phyloP scores from a whole-genome alignment of 2,329 filamentous ascomycete genomes.

The Diaporthe vexans region DNA sequence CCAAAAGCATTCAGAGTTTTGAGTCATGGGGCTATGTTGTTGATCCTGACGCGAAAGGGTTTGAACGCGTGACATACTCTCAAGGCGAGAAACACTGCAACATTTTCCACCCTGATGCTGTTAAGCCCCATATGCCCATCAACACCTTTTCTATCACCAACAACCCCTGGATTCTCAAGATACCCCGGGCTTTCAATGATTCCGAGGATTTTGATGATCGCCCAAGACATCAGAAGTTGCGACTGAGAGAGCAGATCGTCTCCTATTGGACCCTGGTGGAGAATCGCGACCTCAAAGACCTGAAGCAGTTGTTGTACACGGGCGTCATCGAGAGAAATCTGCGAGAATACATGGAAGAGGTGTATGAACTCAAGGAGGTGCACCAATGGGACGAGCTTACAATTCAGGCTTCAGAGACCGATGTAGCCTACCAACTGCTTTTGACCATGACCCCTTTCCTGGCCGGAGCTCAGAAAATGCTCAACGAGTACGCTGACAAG shows the following conservation, averaged over 20 bases:
- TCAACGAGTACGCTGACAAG: not conserved
- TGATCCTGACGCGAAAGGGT: not conserved
- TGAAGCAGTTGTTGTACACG: not conserved
- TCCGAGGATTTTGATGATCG: not conserved
- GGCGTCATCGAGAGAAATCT: not conserved
- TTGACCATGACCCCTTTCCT: not conserved
- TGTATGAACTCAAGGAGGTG: not conserved
- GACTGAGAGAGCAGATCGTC: not conserved
- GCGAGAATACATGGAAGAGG: not conserved
- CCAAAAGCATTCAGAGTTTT: not conserved
- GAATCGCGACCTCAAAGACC: not conserved
- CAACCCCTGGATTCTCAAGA: not conserved
- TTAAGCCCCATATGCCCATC: not conserved
- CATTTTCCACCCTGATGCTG: not conserved
- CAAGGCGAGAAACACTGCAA: not conserved
- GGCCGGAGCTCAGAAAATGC: not conserved
- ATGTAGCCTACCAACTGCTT: not conserved
- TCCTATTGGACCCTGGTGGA: not conserved
- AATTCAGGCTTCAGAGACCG: not conserved
- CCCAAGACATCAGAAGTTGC: not conserved
- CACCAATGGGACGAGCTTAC: not conserved
- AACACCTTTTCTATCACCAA: not conserved
- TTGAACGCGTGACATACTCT: not conserved
- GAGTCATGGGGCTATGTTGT: slow-evolving; percentile 46
- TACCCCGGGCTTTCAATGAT: not conserved